These are phyloP conservation scores for Blastobotrys capitulatus DNA, from an alignment of 1,139 yeast species.

Conservation along the genomic window DNA sequence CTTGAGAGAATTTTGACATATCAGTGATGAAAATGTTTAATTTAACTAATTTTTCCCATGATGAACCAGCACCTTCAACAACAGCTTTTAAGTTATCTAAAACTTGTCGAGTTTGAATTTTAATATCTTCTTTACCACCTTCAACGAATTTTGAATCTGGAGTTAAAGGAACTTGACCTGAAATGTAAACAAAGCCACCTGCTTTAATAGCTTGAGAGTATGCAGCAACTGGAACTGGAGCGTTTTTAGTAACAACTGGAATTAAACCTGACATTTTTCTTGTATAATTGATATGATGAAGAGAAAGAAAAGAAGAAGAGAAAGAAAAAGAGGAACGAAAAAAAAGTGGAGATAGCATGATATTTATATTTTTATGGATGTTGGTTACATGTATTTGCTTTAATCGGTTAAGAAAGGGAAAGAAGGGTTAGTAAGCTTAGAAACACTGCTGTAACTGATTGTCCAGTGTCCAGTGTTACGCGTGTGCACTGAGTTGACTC, in stretches of 20 bases:
- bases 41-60: constrained; percentile 76
- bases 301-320: background rate
- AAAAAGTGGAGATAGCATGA: constrained; percentile 7
- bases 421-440: too few relatives aligned
- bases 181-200: constrained; percentile 68
- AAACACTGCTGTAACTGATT: too few relatives aligned
- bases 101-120: constrained; percentile 81
- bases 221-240: constrained; percentile 92
- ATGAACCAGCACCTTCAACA: constrained; percentile 76
- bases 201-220: constrained; percentile 92
- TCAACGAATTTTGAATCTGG: constrained; percentile 68
- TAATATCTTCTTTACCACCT: constrained; percentile 50
- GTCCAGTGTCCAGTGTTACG: background rate
- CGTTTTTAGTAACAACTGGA: constrained; percentile 22
- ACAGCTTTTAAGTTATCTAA: constrained; percentile 71
- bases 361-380: background rate
- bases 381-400: too few relatives aligned
- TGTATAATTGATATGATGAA: background rate
- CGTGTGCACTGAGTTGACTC: constrained; percentile 6
- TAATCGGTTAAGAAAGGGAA: background rate
- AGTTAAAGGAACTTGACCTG: constrained; percentile 93
- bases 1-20: constrained; percentile 73
- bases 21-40: constrained; percentile 85
- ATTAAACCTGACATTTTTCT: constrained; percentile 14
- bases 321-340: constrained; percentile 1